Percentiles rank a stretch among this genome's conserved stretches.
Evolutionary conservation across 1,284 basidiomycete species (phyloP).

Genomic region (Ganoderma sinense): DNA sequence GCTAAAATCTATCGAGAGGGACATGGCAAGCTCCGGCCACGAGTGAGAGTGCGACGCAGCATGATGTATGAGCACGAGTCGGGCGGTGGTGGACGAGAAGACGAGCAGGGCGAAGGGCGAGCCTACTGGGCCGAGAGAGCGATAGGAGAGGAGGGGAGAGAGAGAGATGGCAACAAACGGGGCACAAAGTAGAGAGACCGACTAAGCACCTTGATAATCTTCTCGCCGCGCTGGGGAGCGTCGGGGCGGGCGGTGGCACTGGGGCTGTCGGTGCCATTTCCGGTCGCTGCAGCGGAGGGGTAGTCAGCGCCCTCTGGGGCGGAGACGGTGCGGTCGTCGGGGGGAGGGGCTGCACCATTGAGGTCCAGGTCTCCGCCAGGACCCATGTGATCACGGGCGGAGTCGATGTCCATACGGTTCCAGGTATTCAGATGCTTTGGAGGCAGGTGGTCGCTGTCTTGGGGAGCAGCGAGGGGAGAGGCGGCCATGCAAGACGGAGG

Average conservation of each 20-base stretch:
- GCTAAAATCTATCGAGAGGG: constrained; percentile 17
- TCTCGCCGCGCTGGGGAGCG: constrained; percentile 69
- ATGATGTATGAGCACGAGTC: constrained; percentile 26
- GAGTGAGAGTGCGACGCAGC: constrained; percentile 20
- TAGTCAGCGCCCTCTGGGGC: constrained; percentile 56
- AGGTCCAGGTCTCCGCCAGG: constrained; percentile 52
- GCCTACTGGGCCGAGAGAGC: constrained; percentile 36
- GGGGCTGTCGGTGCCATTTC: constrained; percentile 28
- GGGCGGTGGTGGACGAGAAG: constrained; percentile 18
- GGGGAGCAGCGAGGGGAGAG: constrained; percentile 44
- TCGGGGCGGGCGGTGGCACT: constrained; percentile 35
- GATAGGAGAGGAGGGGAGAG: constrained; percentile 39
- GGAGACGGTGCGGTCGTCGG: constrained; percentile 41
- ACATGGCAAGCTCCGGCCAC: constrained; percentile 33
- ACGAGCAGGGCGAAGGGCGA: constrained; percentile 29
- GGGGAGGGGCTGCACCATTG: constrained; percentile 51
- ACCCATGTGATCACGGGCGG: constrained; percentile 52
- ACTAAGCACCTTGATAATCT: constrained; percentile 90
- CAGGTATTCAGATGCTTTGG: constrained; percentile 55
- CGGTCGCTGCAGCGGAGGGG: constrained; percentile 40
- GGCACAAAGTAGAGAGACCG: constrained; percentile 56
- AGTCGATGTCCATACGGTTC: constrained; percentile 60
- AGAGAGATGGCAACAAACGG: constrained; percentile 26
- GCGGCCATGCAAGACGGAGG: constrained; percentile 53
- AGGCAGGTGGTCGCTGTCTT: constrained; percentile 36